A percentile compares a stretch with the other conserved stretches of the same genome.
phyloP scores from a whole-genome alignment of 23 red algal genomes.

The Cyanidiococcus yangmingshanensis region DNA sequence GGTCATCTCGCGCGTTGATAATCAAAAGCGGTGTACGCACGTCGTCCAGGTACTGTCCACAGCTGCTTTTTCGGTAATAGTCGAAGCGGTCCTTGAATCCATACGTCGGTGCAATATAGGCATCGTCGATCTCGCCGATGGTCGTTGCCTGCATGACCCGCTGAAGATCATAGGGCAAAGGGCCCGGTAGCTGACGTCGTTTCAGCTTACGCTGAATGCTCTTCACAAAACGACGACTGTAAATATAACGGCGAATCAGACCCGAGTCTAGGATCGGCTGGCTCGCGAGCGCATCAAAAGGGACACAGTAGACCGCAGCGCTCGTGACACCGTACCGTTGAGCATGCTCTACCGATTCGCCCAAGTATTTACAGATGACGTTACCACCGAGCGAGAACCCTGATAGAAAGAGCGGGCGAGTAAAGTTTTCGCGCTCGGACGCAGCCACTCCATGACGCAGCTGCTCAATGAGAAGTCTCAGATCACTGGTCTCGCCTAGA shows the following conservation, averaged over 20 bases:
- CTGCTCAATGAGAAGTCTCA: constrained; percentile 36
- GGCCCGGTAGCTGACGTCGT: constrained; percentile 15
- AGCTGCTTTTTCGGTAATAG: constrained; percentile 57
- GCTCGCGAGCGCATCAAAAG: constrained; percentile 53
- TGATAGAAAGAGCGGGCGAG: constrained; percentile 29
- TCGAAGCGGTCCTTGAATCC: constrained; percentile 61
- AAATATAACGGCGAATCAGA: constrained; percentile 36
- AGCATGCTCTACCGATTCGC: constrained; percentile 10
- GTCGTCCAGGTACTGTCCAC: constrained; percentile 32
- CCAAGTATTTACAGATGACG: constrained; percentile 57
- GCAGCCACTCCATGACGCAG: constrained; percentile 20
- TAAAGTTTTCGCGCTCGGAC: neutral
- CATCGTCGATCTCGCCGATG: constrained; percentile 72
- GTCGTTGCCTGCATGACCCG: constrained; percentile 31
- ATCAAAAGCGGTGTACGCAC: constrained; percentile 51
- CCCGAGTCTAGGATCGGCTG: constrained; percentile 59
- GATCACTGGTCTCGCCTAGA: constrained; percentile 69
- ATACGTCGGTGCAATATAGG: constrained; percentile 64
- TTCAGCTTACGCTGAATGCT: constrained; percentile 39
- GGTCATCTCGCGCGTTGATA: constrained; percentile 63
- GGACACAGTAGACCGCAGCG: constrained; percentile 63
- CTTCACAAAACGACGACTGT: constrained; percentile 38
- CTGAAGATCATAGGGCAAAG: constrained; percentile 30
- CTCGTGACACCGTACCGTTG: constrained; percentile 27
- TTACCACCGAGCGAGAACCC: constrained; percentile 92